Evolutionary conservation across 257 asterid species (phyloP), one percentile per base, ranked within the genome.

Genomic region (Scutellaria minor): DNA sequence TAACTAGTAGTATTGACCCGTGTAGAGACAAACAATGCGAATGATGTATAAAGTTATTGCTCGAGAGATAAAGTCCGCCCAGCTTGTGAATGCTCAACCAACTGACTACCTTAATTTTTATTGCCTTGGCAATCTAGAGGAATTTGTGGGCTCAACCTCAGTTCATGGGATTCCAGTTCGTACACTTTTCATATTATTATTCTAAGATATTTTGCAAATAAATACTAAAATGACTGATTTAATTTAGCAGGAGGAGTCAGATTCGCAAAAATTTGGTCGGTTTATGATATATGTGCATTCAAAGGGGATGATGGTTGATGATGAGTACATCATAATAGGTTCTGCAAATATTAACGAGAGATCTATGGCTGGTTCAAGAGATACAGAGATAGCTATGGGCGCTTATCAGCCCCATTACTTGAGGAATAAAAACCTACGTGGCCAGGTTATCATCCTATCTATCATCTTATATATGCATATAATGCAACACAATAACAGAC

Each of bases 11-110:
- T 4, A 31, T 4, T 31, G 37, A 31, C 37, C 5, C 3, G 37
- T 31, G 37, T 78, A 89, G 93, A 75, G 85, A 41, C 75, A 78
- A 53, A 81, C 83, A 47, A 81, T 81, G 81, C 63, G 73, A 71
- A 78, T 67, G 83, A 81, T 81, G 85, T 81, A 78, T 41, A 18
- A 78, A 55, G n/a, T 76, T 46, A 45, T 81, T 18, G 80, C 76
- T 40, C 14, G 37, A 31, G 81, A 79, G 72, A 56, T 78, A 39
- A 69, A 66, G 40, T 31, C 79, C 11, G 64, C 66, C 11, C 59
- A 68, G 11, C 64, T 81, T 31, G 68, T 50, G 35, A 14, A 57
- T 52, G 64, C 76, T 18, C 82, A 71, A 52, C 82, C 82, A 40
- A 74, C 80, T 6, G 81, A 81, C 52, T 81, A 78, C 22, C 68